Conservation (phyloP, 305 asterid genomes). For the Rubia tinctorum region DNA sequence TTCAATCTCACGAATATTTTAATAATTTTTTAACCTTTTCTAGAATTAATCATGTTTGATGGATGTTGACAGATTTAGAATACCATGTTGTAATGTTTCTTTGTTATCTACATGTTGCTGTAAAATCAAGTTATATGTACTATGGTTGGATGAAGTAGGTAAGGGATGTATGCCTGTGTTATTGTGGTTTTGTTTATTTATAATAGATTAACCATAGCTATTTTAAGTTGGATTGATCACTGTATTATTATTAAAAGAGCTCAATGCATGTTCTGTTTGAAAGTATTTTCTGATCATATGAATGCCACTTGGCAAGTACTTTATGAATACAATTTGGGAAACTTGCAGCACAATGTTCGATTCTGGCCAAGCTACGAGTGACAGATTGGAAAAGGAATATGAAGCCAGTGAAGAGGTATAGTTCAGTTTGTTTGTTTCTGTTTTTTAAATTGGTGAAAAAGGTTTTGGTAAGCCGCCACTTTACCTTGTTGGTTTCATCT, state of each 20-base stretch:
- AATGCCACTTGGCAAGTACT: background rate
- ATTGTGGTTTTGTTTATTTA: background rate
- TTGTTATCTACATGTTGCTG: conserved; percentile 3
- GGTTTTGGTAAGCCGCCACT: background rate
- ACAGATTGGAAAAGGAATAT: conserved; percentile 45
- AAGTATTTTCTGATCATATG: background rate
- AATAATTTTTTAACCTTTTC: background rate
- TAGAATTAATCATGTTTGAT: background rate
- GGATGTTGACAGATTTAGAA: background rate
- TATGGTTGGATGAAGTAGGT: background rate
- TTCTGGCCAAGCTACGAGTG: conserved; percentile 61
- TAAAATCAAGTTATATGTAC: background rate
- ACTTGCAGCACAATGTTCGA: conserved; percentile 67
- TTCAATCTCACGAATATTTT: background rate
- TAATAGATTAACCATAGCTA: background rate
- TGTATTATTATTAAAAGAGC: background rate
- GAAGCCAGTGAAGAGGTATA: conserved; percentile 92
- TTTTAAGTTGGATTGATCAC: background rate
- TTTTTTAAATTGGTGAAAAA: background rate
- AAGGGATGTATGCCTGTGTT: background rate
- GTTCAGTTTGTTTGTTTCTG: conserved; percentile 2
- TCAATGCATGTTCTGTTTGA: background rate
- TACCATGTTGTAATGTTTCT: background rate
- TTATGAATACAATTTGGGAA: background rate
- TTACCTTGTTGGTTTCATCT: conserved; percentile 7